These are phyloP conservation scores for Blepharisma undulans DNA, from an alignment of 169 alveolate genomes.

Conservation along the genomic window DNA sequence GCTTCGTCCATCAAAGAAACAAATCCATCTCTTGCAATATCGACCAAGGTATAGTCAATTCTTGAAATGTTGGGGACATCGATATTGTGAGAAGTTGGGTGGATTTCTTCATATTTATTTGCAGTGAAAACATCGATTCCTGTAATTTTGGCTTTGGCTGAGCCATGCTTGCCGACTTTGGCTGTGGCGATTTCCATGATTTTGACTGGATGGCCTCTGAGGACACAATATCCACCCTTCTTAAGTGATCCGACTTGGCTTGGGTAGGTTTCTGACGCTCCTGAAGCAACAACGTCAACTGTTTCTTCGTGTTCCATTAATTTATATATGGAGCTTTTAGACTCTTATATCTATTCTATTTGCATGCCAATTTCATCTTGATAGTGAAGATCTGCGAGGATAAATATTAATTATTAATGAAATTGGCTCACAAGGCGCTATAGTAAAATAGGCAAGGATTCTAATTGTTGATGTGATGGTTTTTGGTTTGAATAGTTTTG, in stretches of 20 bases:
- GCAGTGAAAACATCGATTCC: conserved; percentile 98
- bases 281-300: conserved; percentile 66
- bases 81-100: conserved; percentile 97
- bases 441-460: no score
- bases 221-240: conserved; percentile 95
- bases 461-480: neutral
- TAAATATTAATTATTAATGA: no score
- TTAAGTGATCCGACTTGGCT: conserved; percentile 96
- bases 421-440: no score
- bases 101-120: conserved; percentile 95
- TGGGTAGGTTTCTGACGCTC: conserved; percentile 95
- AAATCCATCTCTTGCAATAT: conserved; percentile 93
- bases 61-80: conserved; percentile 95
- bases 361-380: no score
- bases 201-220: conserved; percentile 98
- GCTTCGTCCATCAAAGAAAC: conserved; percentile 91
- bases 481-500: neutral
- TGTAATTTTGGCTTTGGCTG: conserved; percentile 98
- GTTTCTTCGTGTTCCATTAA: conserved; percentile 1
- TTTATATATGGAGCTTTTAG: neutral
- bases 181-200: conserved; percentile 95
- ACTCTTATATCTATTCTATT: no score
- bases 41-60: conserved; percentile 91
- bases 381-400: no score
- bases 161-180: conserved; percentile 99